Evolutionary conservation across 495 filamentous ascomycete genomes (phyloP), one percentile per base, ranked within the genome.

Genomic region (Penicillium taxi): DNA sequence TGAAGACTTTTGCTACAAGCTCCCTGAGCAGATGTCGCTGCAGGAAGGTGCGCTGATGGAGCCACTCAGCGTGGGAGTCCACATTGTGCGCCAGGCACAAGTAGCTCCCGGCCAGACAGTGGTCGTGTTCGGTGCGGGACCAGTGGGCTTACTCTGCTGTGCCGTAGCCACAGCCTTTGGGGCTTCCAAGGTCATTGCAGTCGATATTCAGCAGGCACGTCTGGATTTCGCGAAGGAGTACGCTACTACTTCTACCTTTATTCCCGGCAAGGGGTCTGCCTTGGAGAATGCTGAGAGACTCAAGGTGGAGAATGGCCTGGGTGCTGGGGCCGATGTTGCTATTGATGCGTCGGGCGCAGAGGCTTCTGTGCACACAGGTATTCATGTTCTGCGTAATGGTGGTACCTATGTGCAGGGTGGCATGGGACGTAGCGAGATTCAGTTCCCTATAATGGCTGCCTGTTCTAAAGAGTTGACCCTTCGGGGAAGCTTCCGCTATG

Each of bases 371-470:
- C 63, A 73, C 44, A 68, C 68, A 0, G 74, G 71, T 5, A 67
- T 75, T 18, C 61, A 74, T 37, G 65, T 67, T 19, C 52, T 72
- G 7, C 67, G 64, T 23, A 62, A 57, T 35, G 73, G 74, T 6
- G 74, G 75, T 9, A 76, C 65, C 5, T 78, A 72, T 42, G 74
- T 80, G 2, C 75, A 81, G 48, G 73, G 69, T 27, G 77, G 75
- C 11, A 72, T 80, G 69, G 75, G 73, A 0, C 67, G 67, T 31
- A 67, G 66, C 43, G 70, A 75, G 48, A 69, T 75, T 28, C 52
- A 45, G 2, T 74, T 77, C 49, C 73, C 75, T 1, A 77, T 78
- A 42, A 73, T 69, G 53, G 67, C 63, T 2, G 64, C 66, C n/a
- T 73, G 66, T 48, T 68, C 67, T 11, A 69, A 72, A 45, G 75